Evolutionary conservation across 768 basidiomycete species (phyloP), one percentile per base, ranked within the genome.

Genomic region (Mycena alexandri): DNA sequence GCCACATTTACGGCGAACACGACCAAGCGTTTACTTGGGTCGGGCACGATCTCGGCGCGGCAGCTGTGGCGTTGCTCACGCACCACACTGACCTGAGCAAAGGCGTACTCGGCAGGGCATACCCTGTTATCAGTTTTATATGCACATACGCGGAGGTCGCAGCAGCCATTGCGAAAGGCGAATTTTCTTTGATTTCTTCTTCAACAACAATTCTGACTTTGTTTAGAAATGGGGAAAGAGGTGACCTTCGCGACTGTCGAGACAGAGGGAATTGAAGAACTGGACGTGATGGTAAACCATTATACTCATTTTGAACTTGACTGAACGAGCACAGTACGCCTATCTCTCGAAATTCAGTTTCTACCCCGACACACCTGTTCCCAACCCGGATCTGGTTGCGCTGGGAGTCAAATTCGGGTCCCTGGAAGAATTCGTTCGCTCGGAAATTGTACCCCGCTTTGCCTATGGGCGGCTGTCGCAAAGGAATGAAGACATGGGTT

Each of bases 401-500:
- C 56, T 70, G 13, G 71, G 72, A 1, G 68, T 70, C 2, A 67
- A 70, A n/a, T 72, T 73, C 25, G 65, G 68, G 33, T 34, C 72
- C 1, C 13, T 72, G 61, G 54, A 70, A 21, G 71, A 72, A n/a
- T 65, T 72, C 44, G 53, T 66, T 8, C 34, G 67, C 17, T 44
- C 17, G 16, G 72, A 60, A 21, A 25, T 72, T 43, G 60, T 62
- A 14, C 41, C 56, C n/a, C 53, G 65, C 0, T 72, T 66, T 56
- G 33, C 58, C 29, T 29, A 29, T 3, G 29, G 29, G 29, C 29
- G 29, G n/a, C n/a, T n/a, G n/a, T n/a, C n/a, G n/a, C n/a, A n/a
- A n/a, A n/a, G n/a, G n/a, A n/a, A n/a, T n/a, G n/a, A n/a, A n/a
- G n/a, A n/a, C n/a, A 29, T 29, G 29, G 29, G 3, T 29, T 29